A percentile compares a stretch with the other conserved stretches of the same genome.
Conservation (phyloP, 768 basidiomycete genomes). For the Amanita brunnescens region DNA sequence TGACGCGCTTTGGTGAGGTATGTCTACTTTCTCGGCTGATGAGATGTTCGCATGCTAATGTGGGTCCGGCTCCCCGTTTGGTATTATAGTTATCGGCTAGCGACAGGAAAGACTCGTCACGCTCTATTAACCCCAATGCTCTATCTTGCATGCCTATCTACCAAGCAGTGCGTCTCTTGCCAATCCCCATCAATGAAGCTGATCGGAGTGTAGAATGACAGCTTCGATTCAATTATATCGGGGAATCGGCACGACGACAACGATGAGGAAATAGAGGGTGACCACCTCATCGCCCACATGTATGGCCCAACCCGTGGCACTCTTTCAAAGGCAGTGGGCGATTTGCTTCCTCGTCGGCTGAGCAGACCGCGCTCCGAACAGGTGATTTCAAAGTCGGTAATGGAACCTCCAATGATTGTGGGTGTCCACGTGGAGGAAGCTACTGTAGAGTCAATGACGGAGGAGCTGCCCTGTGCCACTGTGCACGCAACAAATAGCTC, state of each 20-base stretch:
- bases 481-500: conserved; percentile 25
- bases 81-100: neutral
- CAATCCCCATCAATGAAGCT: conserved; percentile 7
- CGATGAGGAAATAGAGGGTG: conserved; percentile 29
- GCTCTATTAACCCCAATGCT: conserved; percentile 26
- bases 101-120: neutral
- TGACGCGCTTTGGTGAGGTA: conserved; percentile 57
- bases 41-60: neutral
- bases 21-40: conserved; percentile 7
- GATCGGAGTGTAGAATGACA: conserved; percentile 27
- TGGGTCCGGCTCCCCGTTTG: neutral
- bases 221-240: conserved; percentile 36
- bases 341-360: conserved; percentile 37
- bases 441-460: conserved; percentile 23
- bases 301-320: conserved; percentile 35
- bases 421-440: conserved; percentile 42
- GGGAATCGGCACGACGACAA: conserved; percentile 18
- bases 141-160: conserved; percentile 40
- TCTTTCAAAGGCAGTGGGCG: conserved; percentile 32
- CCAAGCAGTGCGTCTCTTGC: conserved; percentile 28
- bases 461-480: conserved; percentile 17
- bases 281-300: conserved; percentile 41
- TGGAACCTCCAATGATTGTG: conserved; percentile 28
- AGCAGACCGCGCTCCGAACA: conserved; percentile 33
- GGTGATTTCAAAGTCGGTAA: conserved; percentile 19